Base-by-base conservation (phyloP, 805 yeast genomes). In the Candida manassasensis region DNA sequence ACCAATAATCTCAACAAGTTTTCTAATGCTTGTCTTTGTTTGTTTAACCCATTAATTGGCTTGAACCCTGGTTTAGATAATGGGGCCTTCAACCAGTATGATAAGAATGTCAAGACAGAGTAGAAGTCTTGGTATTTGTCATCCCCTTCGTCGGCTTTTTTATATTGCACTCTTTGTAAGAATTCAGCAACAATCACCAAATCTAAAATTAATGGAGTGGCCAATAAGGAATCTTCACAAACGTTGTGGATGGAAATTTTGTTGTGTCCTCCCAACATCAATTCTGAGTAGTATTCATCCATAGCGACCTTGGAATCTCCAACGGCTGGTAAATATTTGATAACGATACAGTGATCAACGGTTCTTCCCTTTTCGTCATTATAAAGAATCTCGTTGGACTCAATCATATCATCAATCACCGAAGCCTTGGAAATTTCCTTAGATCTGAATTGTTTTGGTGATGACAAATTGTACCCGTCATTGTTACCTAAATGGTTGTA, bases 71-170 rank as follows among this genome's bases (percentile, higher is more conserved):
- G 85, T 66, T 90, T 84, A 33, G 95, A 81, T 50, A 89, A 76
- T 45, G 97, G 97, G 2, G 97, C 97, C 72, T 89, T 89, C 57
- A 90, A 79, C 97, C 97, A 89, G 69, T 89, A 89, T 55, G 89
- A 77, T 61, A 89, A 73, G 60, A 88, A 84, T 12, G 94, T 77
- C 57, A 90, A 71, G 33, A 90, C 89, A 16, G 95, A 78, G 66
- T 89, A 87, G 67, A 89, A 76, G 40, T 72, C 68, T 45, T 82
- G 77, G 61, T 68, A 84, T 29, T 71, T 63, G 19, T 53, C 64
- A 21, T 61, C 63, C 8, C 57, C 58, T 25, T 63, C 70, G 9
- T 61, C 73, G 19, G 65, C 66, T 52, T 75, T 76, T 59, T 75
- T 81, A 73, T 87, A 89, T 27, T 79, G 66, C 43, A 90, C 90